A percentile compares a stretch with the other conserved stretches of the same genome.
Conservation (phyloP, 495 filamentous ascomycete species). For the Neurospora sp. region DNA sequence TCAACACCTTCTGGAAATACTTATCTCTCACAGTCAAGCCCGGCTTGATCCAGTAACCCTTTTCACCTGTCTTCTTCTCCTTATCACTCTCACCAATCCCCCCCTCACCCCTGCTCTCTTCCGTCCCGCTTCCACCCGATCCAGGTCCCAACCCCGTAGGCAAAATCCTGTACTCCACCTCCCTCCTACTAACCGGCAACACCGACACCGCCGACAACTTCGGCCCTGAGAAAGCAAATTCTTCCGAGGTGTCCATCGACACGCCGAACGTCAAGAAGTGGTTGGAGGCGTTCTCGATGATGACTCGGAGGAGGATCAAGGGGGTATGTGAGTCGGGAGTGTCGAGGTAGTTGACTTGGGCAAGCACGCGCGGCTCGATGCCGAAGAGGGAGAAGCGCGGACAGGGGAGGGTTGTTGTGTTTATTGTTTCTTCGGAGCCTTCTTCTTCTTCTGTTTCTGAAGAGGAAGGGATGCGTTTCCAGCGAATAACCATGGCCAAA, state of each 20-base stretch:
- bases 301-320: conserved; percentile 44
- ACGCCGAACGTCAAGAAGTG: conserved; percentile 89
- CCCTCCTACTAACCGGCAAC: conserved; percentile 64
- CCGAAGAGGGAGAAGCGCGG: conserved; percentile 70
- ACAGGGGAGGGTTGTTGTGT: conserved; percentile 54
- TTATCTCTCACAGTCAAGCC: conserved; percentile 70
- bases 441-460: background rate
- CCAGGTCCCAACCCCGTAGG: conserved; percentile 21
- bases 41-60: conserved; percentile 60
- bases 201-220: conserved; percentile 70
- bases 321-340: conserved; percentile 2
- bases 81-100: background rate
- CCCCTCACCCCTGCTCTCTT: background rate
- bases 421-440: conserved; percentile 9
- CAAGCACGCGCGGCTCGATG: conserved; percentile 81
- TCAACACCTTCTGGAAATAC: conserved; percentile 80
- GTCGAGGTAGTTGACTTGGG: conserved; percentile 41
- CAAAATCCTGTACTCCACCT: conserved; percentile 59
- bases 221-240: conserved; percentile 86
- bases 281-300: conserved; percentile 85
- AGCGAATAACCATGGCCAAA: conserved; percentile 63
- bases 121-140: too few species aligned
- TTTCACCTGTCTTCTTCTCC: conserved; percentile 8
- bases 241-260: conserved; percentile 82
- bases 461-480: conserved; percentile 44